Base-by-base conservation (phyloP, 179 eudicot genomes). In the Silene vulgaris region DNA sequence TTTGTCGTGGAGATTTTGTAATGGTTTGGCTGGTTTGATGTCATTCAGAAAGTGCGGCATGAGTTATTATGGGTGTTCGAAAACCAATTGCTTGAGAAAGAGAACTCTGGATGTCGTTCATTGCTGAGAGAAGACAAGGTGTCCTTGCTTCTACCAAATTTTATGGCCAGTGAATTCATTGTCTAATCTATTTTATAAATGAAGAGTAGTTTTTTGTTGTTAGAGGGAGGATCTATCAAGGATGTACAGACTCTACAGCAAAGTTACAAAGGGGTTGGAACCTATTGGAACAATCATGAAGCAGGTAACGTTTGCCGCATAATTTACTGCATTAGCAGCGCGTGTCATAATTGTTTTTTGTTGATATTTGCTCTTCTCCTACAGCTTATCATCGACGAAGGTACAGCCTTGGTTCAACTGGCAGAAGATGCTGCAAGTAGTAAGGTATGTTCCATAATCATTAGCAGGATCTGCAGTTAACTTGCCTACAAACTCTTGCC, bases 71-170 rank as follows among this genome's bases (percentile, higher is more conserved):
- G 81, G 16, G 91, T 86, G 17, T 84, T 82, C 77, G 90, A 86
- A 74, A 88, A 82, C 67, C 89, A 85, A 74, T 83, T 91, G 77
- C 88, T 93, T 50, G 98, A 93, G 86, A 93, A 93, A 78, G 97
- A 93, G 80, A 85, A 91, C 76, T 91, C 97, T 61, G 97, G 98
- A 59, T 91, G 92, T 75, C 96, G 84, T 81, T 90, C 87, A 13
- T 84, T 93, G 77, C 95, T 91, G 11, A 88, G 84, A 84, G 92
- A 89, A 77, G 95, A 93, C 73, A 93, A 93, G 98, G 97, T 90
- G 69, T 28, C 63, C 40, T 74, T 13, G 65, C 17, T 26, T 28
- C 67, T 12, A 14, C 37, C 35, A 26, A 64, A 26, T 9, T 9
- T 28, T 28, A 64, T 28, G 35, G 67, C 67, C 4, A 26, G 35